A percentile compares a stretch with the other conserved stretches of the same genome.
These are phyloP conservation scores for Aspergillus amoenus DNA, from an alignment of 2,329 filamentous ascomycete species.

Conservation along the genomic window DNA sequence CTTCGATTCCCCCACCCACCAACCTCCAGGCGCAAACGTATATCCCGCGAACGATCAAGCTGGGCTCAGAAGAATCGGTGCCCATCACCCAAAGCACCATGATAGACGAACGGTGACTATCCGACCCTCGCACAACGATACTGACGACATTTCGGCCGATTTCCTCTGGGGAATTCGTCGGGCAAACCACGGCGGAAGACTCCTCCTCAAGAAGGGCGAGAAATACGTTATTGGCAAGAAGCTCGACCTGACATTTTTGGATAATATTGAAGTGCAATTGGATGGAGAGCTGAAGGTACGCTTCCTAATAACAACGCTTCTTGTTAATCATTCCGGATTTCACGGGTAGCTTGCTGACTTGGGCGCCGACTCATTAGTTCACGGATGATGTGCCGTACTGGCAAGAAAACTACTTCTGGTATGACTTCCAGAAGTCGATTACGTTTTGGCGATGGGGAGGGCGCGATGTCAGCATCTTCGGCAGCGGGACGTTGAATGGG, in stretches of 20 bases:
- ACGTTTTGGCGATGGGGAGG: constrained; percentile 67
- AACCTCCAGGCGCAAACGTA: constrained; percentile 23
- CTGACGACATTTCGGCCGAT: constrained; percentile 57
- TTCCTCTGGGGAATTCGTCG: constrained; percentile 55
- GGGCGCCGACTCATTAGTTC: constrained; percentile 34
- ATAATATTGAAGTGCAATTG: constrained; percentile 58
- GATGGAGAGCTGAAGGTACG: constrained; percentile 56
- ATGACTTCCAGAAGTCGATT: constrained; percentile 55
- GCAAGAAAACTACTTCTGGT: constrained; percentile 53
- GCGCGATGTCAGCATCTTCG: constrained; percentile 60
- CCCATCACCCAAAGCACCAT: constrained; percentile 24
- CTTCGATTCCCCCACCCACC: constrained; percentile 16
- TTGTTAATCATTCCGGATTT: not conserved
- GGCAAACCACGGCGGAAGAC: constrained; percentile 60
- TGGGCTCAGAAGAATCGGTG: constrained; percentile 23
- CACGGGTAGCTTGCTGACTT: not conserved
- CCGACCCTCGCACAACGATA: constrained; percentile 53
- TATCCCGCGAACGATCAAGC: constrained; percentile 23
- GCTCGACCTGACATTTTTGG: constrained; percentile 58
- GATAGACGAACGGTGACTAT: constrained; percentile 52
- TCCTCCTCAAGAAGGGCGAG: constrained; percentile 54
- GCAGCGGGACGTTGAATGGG: constrained; percentile 56
- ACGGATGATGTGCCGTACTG: constrained; percentile 50
- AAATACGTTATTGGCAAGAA: constrained; percentile 60
- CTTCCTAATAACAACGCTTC: too few species aligned